Base-by-base conservation (phyloP, 1,139 yeast species). In the Taiozyma sp. region DNA sequence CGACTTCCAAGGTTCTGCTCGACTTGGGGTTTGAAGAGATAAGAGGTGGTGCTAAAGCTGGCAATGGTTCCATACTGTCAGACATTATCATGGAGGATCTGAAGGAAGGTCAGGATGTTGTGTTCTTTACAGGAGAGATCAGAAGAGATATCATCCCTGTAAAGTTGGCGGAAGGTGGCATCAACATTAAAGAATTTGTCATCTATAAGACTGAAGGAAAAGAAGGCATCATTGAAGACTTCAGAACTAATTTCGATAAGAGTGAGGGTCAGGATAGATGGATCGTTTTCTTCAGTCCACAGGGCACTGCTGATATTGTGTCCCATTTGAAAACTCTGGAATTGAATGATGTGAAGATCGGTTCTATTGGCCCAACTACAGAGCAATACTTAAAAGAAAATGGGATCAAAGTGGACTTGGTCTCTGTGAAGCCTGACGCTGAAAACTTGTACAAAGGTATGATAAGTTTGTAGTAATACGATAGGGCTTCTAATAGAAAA, bases 301-400 rank as follows among this genome's bases (percentile, higher is more conserved):
- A 93, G 57, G 97, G 96, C 0, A 86, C 96, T 0, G 79, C 77
- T 43, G 72, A 68, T 1, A 84, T 88, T 8, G 79, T 87, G 3
- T 70, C 76, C 13, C 72, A 73, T 56, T 57, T 84, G 44, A 69
- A 65, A 44, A 38, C 58, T 4, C 51, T 56, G 34, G 55, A 54
- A 10, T 42, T 47, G 3, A 51, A 59, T 2, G 54, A 59, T 1
- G 68, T 75, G 48, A 76, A 75, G 50, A 72, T 91, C 22, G 97
- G 96, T 0, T 82, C 92, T 6, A 93, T 93, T 54, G 99, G 99
- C 0, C 98, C 98, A 1, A 92, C 98, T 0, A 93, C 99, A 0
- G 82, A 85, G 56, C 79, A 76, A 40, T 90, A 79, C 62, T 70
- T 93, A 47, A 45, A 66, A 3, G 67, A 71, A 1, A 73, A 78